Base-by-base conservation (phyloP, 2,329 filamentous ascomycete genomes). In the Sordariomycetes sp. region DNA sequence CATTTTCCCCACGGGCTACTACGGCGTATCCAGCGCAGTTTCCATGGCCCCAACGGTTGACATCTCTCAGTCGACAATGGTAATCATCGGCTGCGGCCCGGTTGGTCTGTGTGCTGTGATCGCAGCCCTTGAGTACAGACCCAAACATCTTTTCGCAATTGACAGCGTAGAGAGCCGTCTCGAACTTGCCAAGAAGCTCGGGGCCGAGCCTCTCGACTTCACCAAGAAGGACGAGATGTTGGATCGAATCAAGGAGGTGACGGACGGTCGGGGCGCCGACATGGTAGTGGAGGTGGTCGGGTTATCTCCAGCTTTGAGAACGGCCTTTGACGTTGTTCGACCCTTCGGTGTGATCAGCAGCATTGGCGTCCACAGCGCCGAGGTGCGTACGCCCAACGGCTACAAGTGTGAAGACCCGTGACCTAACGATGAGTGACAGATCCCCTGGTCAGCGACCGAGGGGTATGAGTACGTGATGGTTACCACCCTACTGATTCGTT, bases 1-100 rank as follows among this genome's bases (percentile, higher is more conserved):
- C 51, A 93, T 94, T 47, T 94, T 92, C 57, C 87, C 87, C 2
- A 86, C 80, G 0, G 84, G 88, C 7, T 94, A 77, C 60, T 94
- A 88, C 46, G 87, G 85, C 6, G 84, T 84, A 5, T 70, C 72
- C 37, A 92, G 86, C 49, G 88, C 79, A 6, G 81, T 94, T 55
- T 73, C 74, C 37, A 61, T 79, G 49, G 66, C 80, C 25, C 44
- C 48, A 16, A 44, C 40, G n/a, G 40, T 50, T 5, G 42, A 53
- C 17, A 40, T 58, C n/a, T 48, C 54, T n/a, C 46, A 62, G 11
- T 74, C 78, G 39, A 84, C 80, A 0, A 78, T 86, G 0, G 82
- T 93, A 2, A 63, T 94, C 15, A 74, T 94, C 39, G 88, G 88
- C 5, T 94, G 87, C 50, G 88, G 88, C 1, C 82, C 82, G 0